Conservation (phyloP, 495 filamentous ascomycete genomes). For the Evernia prunastri region DNA sequence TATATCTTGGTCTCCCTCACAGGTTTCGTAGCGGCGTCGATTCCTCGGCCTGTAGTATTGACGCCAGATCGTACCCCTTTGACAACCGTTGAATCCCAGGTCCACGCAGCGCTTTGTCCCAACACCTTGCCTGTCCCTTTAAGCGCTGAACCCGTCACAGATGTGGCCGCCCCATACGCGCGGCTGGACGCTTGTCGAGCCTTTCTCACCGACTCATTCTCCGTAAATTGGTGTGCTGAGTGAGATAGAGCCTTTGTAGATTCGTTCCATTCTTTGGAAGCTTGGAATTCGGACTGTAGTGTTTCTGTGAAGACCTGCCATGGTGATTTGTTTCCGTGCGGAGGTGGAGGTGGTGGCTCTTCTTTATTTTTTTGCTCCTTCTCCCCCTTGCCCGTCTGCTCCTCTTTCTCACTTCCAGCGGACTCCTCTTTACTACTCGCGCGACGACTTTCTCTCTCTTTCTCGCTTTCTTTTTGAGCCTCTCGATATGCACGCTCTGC, state of each 20-base stretch:
- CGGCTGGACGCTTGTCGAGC: slow-evolving; percentile 80
- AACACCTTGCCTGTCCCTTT: slow-evolving; percentile 80
- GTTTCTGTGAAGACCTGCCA: slow-evolving; percentile 99
- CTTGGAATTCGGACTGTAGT: slow-evolving; percentile 83
- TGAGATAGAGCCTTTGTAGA: slow-evolving; percentile 90
- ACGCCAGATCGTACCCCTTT: slow-evolving; percentile 87
- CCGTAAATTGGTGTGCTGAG: slow-evolving; percentile 82
- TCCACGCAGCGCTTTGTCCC: slow-evolving; percentile 87
- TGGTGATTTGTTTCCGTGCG: slow-evolving; percentile 94
- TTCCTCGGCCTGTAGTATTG: slow-evolving; percentile 69
- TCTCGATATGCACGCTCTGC: slow-evolving; percentile 22
- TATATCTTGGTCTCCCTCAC: slow-evolving; percentile 90
- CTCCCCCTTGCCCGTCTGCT: slow-evolving; percentile 43
- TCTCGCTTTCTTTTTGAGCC: slow-evolving; percentile 17
- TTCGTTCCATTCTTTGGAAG: slow-evolving; percentile 98
- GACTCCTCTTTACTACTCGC: slow-evolving; percentile 34
- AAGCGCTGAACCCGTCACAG: slow-evolving; percentile 67
- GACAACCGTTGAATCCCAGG: slow-evolving; percentile 90
- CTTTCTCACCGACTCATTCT: slow-evolving; percentile 83
- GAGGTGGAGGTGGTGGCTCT: slow-evolving; percentile 73
- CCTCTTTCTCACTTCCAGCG: slow-evolving; percentile 40
- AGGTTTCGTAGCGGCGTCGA: slow-evolving; percentile 90
- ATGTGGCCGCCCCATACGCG: slow-evolving; percentile 68
- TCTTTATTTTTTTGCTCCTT: slow-evolving; percentile 61
- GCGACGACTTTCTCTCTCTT: slow-evolving; percentile 7